These are phyloP conservation scores for Strigomonas culicis DNA, from an alignment of 208 protist species.

Conservation along the genomic window DNA sequence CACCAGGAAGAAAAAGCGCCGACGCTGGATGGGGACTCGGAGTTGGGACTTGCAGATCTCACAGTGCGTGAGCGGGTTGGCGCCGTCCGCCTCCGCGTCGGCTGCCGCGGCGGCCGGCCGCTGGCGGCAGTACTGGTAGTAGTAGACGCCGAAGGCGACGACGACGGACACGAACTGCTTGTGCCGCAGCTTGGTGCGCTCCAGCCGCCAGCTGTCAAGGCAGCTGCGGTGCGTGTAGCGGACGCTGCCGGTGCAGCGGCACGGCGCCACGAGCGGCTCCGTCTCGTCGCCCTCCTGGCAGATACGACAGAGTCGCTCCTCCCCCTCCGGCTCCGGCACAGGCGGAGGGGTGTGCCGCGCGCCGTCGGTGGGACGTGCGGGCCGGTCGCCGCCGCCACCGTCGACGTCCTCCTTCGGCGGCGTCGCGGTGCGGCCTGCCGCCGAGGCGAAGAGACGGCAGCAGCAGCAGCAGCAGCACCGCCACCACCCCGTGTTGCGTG, in stretches of 20 bases:
- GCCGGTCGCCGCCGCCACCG: background rate
- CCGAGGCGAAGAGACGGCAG: no score
- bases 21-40: constrained; percentile 39
- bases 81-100: no score
- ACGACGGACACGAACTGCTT: no score
- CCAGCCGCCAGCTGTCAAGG: constrained; percentile 75
- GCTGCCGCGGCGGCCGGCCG: no score
- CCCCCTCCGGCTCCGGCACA: constrained; percentile 36
- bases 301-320: constrained; percentile 74
- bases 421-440: no score
- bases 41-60: constrained; percentile 78
- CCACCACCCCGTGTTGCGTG: no score
- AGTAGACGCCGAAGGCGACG: no score
- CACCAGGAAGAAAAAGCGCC: constrained; percentile 39
- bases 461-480: no score
- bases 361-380: no score
- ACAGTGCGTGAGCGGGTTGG: no score
- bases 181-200: constrained; percentile 59
- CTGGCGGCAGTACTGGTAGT: no score
- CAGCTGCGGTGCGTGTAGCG: constrained; percentile 74
- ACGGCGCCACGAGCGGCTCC: constrained; percentile 66
- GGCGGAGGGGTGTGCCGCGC: background rate
- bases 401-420: no score
- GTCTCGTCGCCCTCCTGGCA: constrained; percentile 52
- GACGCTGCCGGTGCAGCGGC: constrained; percentile 67